phyloP scores from a whole-genome alignment of 345 rosid species.

The Nasturtium officinale region DNA sequence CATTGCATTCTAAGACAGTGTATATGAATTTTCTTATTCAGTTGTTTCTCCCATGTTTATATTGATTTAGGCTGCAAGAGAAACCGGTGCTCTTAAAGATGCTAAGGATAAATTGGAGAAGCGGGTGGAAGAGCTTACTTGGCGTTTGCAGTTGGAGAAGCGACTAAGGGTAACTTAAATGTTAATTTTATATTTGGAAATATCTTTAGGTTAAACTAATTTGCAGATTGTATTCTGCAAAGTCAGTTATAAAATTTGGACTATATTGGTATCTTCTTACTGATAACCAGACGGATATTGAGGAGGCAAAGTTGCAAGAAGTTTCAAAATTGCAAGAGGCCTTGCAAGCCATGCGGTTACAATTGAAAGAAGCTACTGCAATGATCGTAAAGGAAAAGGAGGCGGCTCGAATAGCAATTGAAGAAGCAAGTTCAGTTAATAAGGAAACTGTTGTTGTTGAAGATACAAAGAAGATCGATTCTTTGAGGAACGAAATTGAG shows the following conservation, averaged over 20 bases:
- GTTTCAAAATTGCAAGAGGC: constrained; percentile 70
- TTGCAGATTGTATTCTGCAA: constrained; percentile 9
- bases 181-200: constrained; percentile 20
- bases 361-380: constrained; percentile 64
- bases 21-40: constrained; percentile 28
- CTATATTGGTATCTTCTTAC: constrained; percentile 15
- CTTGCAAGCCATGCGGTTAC: constrained; percentile 59
- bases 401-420: constrained; percentile 80
- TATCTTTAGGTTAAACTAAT: constrained; percentile 5
- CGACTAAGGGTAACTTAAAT: constrained; percentile 73
- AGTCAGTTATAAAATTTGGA: constrained; percentile 25
- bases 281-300: constrained; percentile 74
- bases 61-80: constrained; percentile 79
- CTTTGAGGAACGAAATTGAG: constrained; percentile 67
- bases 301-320: constrained; percentile 88
- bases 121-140: constrained; percentile 97
- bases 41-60: constrained; percentile 19
- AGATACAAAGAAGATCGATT: constrained; percentile 73
- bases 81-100: constrained; percentile 92
- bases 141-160: constrained; percentile 94
- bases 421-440: constrained; percentile 70
- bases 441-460: constrained; percentile 84
- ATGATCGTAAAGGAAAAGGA: constrained; percentile 76
- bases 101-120: constrained; percentile 95
- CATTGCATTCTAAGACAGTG: background rate